Evolutionary conservation across 106 monocot species (phyloP), one percentile per base, ranked within the genome.

Genomic region (Triglochin maritima): DNA sequence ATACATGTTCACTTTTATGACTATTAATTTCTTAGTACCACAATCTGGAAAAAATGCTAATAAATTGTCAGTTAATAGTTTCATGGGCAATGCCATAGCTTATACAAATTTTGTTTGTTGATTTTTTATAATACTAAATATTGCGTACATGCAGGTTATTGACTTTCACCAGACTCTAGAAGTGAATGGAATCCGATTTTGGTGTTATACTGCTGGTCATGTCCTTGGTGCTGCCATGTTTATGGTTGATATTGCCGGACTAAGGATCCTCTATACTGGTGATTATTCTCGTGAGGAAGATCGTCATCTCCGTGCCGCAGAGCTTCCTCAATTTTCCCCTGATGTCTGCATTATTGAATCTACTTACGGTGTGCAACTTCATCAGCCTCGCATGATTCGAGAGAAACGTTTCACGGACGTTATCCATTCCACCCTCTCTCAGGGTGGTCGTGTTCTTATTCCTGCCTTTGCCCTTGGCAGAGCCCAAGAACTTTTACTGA

Each of bases 131-230:
- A 64, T 48, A 8, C 17, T 59, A 41, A 59, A 55, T 10, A 55
- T 55, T 55, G 55, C 1, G 2, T n/a, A 0, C 42, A 7, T 5
- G 6, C 71, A 96, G 96, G 96, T 96, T 42, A 96, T 96, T 72
- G 88, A 96, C 56, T 96, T 96, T 74, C 96, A 96, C 75, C 96
- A 96, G 79, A 96, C 96, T 16, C 69, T 91, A 6, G 92, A 98
- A 77, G 92, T 98, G 62, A 98, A 92, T 76, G 98, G 98, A 2
- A 92, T 98, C 46, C 88, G 98, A 7, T 98, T 98, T 73, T 98
- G 98, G 98, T 98, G 98, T 74, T 98, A 98, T 61, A 98, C 98
- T 50, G 98, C 98, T 17, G 98, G 98, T 46, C 98, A 98, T 68
- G 98, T 98, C 13, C 86, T 98, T 3, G 98, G 98, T 56, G 98